Evolutionary conservation across 2,329 filamentous ascomycete species (phyloP), one percentile per base, ranked within the genome.

Genomic region (Fusarium chlamydosporum): DNA sequence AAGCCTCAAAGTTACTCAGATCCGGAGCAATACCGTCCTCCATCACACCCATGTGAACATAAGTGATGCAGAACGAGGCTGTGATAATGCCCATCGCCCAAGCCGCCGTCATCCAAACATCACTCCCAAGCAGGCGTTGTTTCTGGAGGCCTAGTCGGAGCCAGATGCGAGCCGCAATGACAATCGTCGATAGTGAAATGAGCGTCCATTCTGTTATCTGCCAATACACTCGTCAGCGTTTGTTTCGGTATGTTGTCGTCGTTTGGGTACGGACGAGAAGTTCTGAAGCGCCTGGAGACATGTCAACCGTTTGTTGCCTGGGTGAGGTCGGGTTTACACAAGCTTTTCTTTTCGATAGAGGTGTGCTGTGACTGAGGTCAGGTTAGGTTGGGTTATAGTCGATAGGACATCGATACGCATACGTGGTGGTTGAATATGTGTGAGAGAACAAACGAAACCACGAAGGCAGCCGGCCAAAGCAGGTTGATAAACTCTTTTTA

Each of bases 161-260:
- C n/a, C 68, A 55, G 10, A 71, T 38, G 16, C 68, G 68, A 0
- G 68, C 68, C 11, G 26, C 45, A 13, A 71, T 67, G 11, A 67
- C 66, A 0, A 47, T 3, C 1, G 56, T 46, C 0, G 69, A 68
- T 10, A 70, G 50, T 0, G 56, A 31, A 2, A 71, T 71, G 15
- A 71, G 52, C 5, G 54, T 45, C 54, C 67, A 71, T 52, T 60
- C 63, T 26, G 46, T 23, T 1, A 54, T 58, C 68, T 70, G 9
- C 20, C 1, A n/a, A 16, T 1, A 23, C 20, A 31, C 33, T 33
- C 11, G 7, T 65, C 18, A 65, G 62, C 23, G 27, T 2, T 6
- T 1, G 3, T 1, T 13, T 6, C n/a, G 20, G 7, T n/a, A n/a
- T n/a, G 7, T 12, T 10, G n/a, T 4, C 4, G 3, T 4, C 10